Base-by-base conservation (phyloP, 768 basidiomycete genomes). In the Mycena sanguinolenta region DNA sequence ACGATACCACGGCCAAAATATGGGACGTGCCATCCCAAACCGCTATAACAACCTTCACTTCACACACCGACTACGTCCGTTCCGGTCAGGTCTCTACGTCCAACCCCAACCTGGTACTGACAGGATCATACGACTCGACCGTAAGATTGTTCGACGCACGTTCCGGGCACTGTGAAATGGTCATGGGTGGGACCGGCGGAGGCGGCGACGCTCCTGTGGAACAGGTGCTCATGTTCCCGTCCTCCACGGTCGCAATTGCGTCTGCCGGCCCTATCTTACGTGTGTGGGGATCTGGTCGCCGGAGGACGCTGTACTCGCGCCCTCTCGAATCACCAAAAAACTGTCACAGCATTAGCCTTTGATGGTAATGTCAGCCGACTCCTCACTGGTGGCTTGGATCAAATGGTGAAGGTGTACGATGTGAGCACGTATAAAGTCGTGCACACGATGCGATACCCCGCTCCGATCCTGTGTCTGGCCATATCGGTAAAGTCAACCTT, bases 351-450 rank as follows among this genome's bases (percentile, higher is more conserved):
- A 19, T 86, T 98, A 50, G 84, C 95, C 1, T 95, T 97, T 79
- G 92, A 95, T 77, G 77, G 92, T 34, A 87, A 84, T 58, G 90
- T 93, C 30, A 89, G 90, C 73, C 88, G 96, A 42, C 86, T 99
- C 2, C 84, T 99, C 54, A 95, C 95, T 0, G 98, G 96, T 34
- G 91, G 94, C 50, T 84, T 99, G 71, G 98, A 99, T 79, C 96
- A 97, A 74, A 94, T 99, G 93, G 95, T 99, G 67, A 99, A 99
- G 82, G 97, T 98, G 38, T 99, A 99, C 82, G 97, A 99, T 80
- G 91, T 97, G 42, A 90, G 93, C 77, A 90, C 90, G 19, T 98
- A 97, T 85, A 94, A 94, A 76, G 98, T 99, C 39, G 91, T 98
- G 17, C 98, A 99, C 77, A 98, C 98, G 5, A 99, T 99, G 95